Conservation (phyloP, 345 rosid genomes). For the Brassica incana region DNA sequence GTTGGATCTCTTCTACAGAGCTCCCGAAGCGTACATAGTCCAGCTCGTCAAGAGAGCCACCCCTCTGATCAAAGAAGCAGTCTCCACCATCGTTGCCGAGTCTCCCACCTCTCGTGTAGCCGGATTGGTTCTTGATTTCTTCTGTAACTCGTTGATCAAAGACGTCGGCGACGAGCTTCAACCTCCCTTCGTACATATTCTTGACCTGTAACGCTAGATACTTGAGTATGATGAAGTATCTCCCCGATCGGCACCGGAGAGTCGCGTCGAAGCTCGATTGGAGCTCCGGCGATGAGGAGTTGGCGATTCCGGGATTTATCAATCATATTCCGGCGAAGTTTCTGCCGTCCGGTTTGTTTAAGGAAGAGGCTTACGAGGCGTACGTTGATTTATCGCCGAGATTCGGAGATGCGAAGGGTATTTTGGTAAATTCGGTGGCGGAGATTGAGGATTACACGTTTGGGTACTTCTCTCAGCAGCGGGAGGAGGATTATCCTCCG, state of each 20-base stretch:
- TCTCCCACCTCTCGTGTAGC: conserved; percentile 38
- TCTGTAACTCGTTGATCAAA: conserved; percentile 42
- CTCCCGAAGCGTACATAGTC: conserved; percentile 33
- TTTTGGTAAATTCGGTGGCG: not conserved
- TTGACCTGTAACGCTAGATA: not conserved
- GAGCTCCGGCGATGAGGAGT: not conserved
- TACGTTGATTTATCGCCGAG: not conserved
- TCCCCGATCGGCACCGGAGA: not conserved
- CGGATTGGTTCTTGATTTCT: conserved; percentile 51
- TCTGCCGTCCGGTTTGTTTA: not conserved
- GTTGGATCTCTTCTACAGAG: conserved; percentile 26
- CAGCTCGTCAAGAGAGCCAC: conserved; percentile 18
- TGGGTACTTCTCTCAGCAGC: not conserved
- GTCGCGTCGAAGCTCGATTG: not conserved
- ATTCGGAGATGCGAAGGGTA: not conserved
- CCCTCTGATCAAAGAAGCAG: conserved; percentile 12
- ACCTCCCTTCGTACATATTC: not conserved
- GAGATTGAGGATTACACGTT: not conserved
- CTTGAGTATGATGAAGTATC: not conserved
- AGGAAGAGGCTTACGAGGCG: not conserved
- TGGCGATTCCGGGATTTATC: not conserved
- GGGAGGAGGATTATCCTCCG: not conserved
- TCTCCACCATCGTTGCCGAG: conserved; percentile 12
- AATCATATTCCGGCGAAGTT: not conserved
- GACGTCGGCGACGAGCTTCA: conserved; percentile 36